Evolutionary conservation across 352 stramenopile species (phyloP).

Genomic region (Ophiocytium majus): DNA sequence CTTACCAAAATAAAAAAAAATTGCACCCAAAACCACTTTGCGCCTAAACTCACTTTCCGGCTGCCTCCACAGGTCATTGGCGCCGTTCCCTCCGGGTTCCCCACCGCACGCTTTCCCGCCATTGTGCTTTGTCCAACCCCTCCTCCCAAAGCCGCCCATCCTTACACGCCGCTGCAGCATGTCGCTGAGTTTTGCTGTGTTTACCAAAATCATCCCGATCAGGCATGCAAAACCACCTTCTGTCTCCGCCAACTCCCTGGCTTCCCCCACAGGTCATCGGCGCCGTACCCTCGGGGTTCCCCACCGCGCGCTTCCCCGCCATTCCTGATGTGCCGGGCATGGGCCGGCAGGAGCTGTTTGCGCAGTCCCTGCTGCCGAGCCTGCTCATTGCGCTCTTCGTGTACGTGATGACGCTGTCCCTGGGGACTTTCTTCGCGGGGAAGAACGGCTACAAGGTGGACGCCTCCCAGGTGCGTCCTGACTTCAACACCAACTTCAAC

Average conservation of each 20-base stretch:
- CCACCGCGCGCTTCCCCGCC: neutral
- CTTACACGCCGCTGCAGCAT: too few species aligned
- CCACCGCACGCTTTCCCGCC: neutral
- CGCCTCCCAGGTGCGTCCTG: too few species aligned
- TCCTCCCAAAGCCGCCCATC: too few species aligned
- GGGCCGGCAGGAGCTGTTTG: neutral
- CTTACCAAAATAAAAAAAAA: too few species aligned
- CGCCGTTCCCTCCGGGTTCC: neutral
- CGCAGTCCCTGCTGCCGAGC: neutral
- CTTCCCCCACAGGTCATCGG: neutral
- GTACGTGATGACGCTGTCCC: constrained; percentile 22
- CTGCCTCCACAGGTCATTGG: constrained; percentile 20
- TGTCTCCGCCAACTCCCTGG: too few species aligned
- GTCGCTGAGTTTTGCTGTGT: too few species aligned
- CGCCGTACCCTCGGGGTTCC: neutral
- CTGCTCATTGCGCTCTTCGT: constrained; percentile 23
- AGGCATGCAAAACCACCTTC: too few species aligned
- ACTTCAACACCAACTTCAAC: too few species aligned
- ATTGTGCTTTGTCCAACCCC: too few species aligned
- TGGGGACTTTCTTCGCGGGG: constrained; percentile 15
- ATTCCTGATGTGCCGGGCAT: constrained; percentile 4
- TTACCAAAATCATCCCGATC: too few species aligned
- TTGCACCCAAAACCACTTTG: too few species aligned
- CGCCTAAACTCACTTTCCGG: too few species aligned
- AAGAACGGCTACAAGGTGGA: constrained; percentile 24